Evolutionary conservation across 768 basidiomycete genomes (phyloP).

Genomic region (Tephrocybe sp.): DNA sequence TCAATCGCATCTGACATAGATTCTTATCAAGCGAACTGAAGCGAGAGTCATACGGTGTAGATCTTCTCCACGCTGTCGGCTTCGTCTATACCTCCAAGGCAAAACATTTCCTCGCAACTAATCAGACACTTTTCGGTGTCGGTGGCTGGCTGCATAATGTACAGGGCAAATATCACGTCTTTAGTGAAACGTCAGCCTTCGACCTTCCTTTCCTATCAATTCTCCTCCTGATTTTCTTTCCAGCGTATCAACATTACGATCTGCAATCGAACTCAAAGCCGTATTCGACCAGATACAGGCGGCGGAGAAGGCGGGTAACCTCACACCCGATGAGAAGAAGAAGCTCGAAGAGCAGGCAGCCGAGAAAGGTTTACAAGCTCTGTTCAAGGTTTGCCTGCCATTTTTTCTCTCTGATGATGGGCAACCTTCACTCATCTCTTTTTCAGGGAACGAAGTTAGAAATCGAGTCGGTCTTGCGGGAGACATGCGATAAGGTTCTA

Average conservation of each 20-base stretch:
- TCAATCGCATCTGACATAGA: not conserved
- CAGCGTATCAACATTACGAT: constrained; percentile 80
- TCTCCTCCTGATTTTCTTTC: not conserved
- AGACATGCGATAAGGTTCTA: constrained; percentile 82
- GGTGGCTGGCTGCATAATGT: constrained; percentile 94
- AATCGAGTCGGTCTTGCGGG: constrained; percentile 84
- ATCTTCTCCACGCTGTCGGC: constrained; percentile 81
- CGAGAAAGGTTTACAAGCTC: constrained; percentile 85
- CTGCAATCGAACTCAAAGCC: constrained; percentile 84
- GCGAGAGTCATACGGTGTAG: constrained; percentile 83
- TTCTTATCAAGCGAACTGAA: constrained; percentile 65
- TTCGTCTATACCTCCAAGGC: constrained; percentile 83
- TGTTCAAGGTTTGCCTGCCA: constrained; percentile 70
- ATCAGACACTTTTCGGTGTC: constrained; percentile 72
- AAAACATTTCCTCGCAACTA: constrained; percentile 78
- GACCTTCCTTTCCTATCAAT: no score
- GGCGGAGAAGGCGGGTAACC: constrained; percentile 81
- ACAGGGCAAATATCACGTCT: constrained; percentile 89
- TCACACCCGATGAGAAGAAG: constrained; percentile 75
- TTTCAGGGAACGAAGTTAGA: constrained; percentile 85
- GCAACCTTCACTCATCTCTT: not conserved
- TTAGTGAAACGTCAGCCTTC: constrained; percentile 82
- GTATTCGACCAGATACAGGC: constrained; percentile 93
- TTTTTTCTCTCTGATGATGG: not conserved
- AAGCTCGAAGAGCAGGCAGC: constrained; percentile 89